These are phyloP conservation scores for Actinomortierella wolfii DNA, from an alignment of 371 early-diverging fungal species.

Conservation along the genomic window DNA sequence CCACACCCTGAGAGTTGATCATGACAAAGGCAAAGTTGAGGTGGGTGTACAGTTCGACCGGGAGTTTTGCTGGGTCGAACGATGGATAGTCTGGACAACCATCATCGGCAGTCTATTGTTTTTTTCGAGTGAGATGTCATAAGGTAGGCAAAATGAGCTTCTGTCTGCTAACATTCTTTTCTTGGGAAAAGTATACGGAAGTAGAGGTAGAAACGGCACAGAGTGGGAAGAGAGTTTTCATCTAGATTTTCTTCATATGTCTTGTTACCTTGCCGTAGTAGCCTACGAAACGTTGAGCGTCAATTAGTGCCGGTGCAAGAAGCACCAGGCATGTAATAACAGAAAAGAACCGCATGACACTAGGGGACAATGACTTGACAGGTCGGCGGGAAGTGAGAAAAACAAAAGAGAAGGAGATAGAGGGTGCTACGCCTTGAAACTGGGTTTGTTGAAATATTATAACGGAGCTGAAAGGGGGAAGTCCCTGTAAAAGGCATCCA, in stretches of 20 bases:
- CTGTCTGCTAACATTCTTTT: too few species aligned
- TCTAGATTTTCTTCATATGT: background rate
- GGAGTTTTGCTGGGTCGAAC: conserved; percentile 27
- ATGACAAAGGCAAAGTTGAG: conserved; percentile 39
- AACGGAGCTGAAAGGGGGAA: background rate
- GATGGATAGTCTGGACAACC: conserved; percentile 36
- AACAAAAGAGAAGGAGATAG: background rate
- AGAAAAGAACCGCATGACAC: conserved; percentile 22
- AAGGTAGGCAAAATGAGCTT: background rate
- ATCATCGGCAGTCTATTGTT: conserved; percentile 15
- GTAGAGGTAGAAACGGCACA: background rate
- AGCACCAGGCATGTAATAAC: conserved; percentile 26
- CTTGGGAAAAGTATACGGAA: background rate
- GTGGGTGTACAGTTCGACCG: conserved; percentile 35
- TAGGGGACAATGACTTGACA: background rate
- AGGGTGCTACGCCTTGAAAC: too few species aligned
- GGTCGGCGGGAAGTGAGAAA: background rate
- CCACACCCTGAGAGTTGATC: conserved; percentile 40
- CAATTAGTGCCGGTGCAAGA: conserved; percentile 14
- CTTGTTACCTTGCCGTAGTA: conserved; percentile 43
- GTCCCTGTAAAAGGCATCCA: too few species aligned
- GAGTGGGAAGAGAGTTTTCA: background rate
- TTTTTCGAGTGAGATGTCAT: background rate
- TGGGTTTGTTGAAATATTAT: too few species aligned
- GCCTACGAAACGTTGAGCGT: conserved; percentile 29